These are phyloP conservation scores for Blyttiomyces sp. DNA, from an alignment of 371 early-diverging fungal species.

Conservation along the genomic window DNA sequence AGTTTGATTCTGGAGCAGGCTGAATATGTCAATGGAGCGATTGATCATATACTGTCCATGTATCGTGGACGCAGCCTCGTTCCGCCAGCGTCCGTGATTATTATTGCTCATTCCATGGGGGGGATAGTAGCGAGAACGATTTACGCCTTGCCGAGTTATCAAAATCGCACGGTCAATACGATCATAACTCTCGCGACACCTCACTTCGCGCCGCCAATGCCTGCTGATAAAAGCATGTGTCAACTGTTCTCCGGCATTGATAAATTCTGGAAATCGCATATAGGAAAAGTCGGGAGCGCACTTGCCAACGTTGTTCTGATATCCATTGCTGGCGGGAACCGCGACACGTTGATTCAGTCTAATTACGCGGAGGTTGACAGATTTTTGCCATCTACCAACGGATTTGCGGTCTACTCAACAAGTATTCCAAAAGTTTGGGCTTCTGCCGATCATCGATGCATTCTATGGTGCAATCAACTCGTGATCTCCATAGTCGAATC, in stretches of 20 bases:
- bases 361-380: conserved; percentile 72
- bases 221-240: conserved; percentile 73
- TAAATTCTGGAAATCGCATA: conserved; percentile 59
- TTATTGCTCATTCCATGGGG: conserved; percentile 96
- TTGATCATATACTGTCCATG: conserved; percentile 63
- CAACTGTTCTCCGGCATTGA: conserved; percentile 73
- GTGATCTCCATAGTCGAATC: conserved; percentile 6
- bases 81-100: conserved; percentile 62
- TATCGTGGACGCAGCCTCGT: conserved; percentile 35
- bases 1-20: conserved; percentile 81
- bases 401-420: conserved; percentile 59
- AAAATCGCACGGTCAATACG: conserved; percentile 71
- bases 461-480: conserved; percentile 92
- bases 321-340: conserved; percentile 88
- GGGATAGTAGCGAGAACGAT: conserved; percentile 88
- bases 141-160: conserved; percentile 70
- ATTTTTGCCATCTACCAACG: conserved; percentile 64
- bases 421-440: conserved; percentile 87
- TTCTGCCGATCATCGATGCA: conserved; percentile 81
- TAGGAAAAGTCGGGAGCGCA: not conserved
- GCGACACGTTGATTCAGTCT: conserved; percentile 76
- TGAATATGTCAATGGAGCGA: conserved; percentile 74
- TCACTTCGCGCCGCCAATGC: conserved; percentile 79
- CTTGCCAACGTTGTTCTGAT: conserved; percentile 65
- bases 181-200: conserved; percentile 91